phyloP scores from a whole-genome alignment of 495 filamentous ascomycete genomes.

The Xylaria venustula region DNA sequence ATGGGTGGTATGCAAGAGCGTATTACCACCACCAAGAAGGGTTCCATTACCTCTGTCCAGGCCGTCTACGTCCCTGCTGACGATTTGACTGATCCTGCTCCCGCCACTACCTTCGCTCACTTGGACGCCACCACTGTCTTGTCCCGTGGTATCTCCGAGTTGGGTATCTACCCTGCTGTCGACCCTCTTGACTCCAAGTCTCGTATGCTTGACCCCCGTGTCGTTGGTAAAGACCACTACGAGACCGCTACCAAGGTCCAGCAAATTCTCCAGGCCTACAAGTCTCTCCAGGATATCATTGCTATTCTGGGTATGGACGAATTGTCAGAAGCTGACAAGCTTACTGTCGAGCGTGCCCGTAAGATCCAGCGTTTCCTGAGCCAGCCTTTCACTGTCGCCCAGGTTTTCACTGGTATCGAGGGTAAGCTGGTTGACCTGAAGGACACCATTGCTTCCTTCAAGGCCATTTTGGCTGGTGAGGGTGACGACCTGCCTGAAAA shows the following conservation, averaged over 20 bases:
- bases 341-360: slow-evolving; percentile 99
- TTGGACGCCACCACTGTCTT: slow-evolving; percentile 99
- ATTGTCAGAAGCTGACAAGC: slow-evolving; percentile 96
- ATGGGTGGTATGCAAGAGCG: slow-evolving; percentile 99
- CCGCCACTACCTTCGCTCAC: slow-evolving; percentile 99
- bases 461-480: slow-evolving; percentile 94
- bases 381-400: slow-evolving; percentile 98
- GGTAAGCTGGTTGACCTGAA: slow-evolving; percentile 95
- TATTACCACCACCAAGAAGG: slow-evolving; percentile 99
- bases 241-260: slow-evolving; percentile 89
- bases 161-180: slow-evolving; percentile 99
- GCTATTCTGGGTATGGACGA: slow-evolving; percentile 99
- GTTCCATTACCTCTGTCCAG: slow-evolving; percentile 99
- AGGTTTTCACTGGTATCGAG: slow-evolving; percentile 99
- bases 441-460: slow-evolving; percentile 96
- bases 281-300: slow-evolving; percentile 99
- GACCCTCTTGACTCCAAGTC: slow-evolving; percentile 99
- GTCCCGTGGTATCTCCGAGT: slow-evolving; percentile 99
- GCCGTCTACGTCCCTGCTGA: slow-evolving; percentile 99
- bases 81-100: slow-evolving; percentile 99
- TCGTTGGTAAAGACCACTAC: slow-evolving; percentile 98
- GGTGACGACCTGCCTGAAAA: slow-evolving; percentile 93
- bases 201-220: slow-evolving; percentile 98
- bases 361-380: slow-evolving; percentile 99
- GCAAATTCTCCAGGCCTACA: slow-evolving; percentile 99